Percentiles rank a stretch among this genome's conserved stretches.
Evolutionary conservation across 768 basidiomycete genomes (phyloP).

Genomic region (Podaxis mareebaensis): DNA sequence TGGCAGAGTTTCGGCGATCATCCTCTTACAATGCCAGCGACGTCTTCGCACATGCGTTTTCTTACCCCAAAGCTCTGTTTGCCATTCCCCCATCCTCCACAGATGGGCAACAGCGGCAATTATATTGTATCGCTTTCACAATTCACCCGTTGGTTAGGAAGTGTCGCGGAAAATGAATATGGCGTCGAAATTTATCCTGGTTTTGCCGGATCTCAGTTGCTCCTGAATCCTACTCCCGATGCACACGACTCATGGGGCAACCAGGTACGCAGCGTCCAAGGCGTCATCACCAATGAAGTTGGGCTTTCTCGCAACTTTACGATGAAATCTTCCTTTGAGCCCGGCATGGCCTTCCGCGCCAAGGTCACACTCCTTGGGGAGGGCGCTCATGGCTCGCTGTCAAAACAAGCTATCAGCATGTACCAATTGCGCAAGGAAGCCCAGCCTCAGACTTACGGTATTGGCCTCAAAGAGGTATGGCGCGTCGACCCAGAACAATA

Average conservation of each 20-base stretch:
- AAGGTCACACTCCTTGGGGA: slow-evolving; percentile 92
- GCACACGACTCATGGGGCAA: slow-evolving; percentile 40
- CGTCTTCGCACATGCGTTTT: slow-evolving; percentile 81
- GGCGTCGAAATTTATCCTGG: slow-evolving; percentile 98
- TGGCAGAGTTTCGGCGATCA: slow-evolving; percentile 69
- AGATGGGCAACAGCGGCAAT: slow-evolving; percentile 94
- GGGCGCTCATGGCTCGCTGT: slow-evolving; percentile 91
- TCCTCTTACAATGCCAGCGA: slow-evolving; percentile 80
- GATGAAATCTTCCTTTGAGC: slow-evolving; percentile 88
- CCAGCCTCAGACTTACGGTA: slow-evolving; percentile 93
- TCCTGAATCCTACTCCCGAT: slow-evolving; percentile 60
- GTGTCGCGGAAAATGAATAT: slow-evolving; percentile 72
- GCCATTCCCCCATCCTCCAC: slow-evolving; percentile 93
- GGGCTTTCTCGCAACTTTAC: slow-evolving; percentile 77
- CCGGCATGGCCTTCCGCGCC: slow-evolving; percentile 94
- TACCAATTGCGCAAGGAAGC: slow-evolving; percentile 70
- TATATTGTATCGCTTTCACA: slow-evolving; percentile 89
- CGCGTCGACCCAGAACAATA: slow-evolving; percentile 67
- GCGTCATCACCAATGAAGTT: slow-evolving; percentile 92
- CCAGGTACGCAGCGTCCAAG: slow-evolving; percentile 57
- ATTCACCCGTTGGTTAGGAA: slow-evolving; percentile 87
- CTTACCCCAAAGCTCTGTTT: slow-evolving; percentile 68
- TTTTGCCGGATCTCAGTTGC: slow-evolving; percentile 86
- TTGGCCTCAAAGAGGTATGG: slow-evolving; percentile 99
- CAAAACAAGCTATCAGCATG: slow-evolving; percentile 73